Conservation (phyloP, 495 filamentous ascomycete genomes). For the Neurospora cerealis region DNA sequence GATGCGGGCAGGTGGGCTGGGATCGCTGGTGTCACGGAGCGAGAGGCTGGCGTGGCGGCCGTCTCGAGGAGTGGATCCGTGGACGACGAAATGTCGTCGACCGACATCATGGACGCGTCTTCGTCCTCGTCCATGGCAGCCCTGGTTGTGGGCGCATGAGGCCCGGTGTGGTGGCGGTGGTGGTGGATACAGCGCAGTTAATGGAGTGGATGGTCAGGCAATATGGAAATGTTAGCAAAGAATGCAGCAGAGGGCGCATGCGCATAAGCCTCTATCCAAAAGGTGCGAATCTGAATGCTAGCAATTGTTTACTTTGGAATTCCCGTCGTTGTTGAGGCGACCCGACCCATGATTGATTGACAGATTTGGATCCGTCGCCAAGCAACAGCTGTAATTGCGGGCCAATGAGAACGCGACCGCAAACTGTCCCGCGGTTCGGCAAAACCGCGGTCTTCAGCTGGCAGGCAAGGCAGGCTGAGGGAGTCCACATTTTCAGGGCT, state of each 20-base stretch:
- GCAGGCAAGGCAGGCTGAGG: background rate
- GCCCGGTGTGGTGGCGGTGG: background rate
- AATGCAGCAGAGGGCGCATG: background rate
- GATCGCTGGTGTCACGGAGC: conserved; percentile 10
- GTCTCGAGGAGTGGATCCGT: conserved; percentile 38
- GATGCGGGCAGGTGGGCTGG: conserved; percentile 9
- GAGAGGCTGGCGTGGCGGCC: conserved; percentile 13
- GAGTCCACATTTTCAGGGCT: background rate
- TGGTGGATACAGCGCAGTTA: too few species aligned
- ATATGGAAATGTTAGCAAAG: background rate
- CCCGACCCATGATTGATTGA: background rate
- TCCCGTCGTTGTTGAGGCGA: background rate
- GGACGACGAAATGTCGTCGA: conserved; percentile 33
- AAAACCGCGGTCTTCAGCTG: background rate
- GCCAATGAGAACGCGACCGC: background rate
- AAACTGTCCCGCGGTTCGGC: background rate
- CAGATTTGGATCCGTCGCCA: background rate
- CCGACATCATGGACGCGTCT: conserved; percentile 18
- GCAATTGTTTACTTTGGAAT: background rate
- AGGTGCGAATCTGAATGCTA: background rate
- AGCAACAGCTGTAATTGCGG: background rate
- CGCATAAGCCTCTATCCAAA: background rate
- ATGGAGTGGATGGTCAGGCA: background rate
- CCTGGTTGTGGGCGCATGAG: conserved; percentile 1
- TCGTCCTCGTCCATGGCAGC: conserved; percentile 5